Evolutionary conservation across 345 rosid species (phyloP), one percentile per base, ranked within the genome.

Genomic region (Pistacia vera): DNA sequence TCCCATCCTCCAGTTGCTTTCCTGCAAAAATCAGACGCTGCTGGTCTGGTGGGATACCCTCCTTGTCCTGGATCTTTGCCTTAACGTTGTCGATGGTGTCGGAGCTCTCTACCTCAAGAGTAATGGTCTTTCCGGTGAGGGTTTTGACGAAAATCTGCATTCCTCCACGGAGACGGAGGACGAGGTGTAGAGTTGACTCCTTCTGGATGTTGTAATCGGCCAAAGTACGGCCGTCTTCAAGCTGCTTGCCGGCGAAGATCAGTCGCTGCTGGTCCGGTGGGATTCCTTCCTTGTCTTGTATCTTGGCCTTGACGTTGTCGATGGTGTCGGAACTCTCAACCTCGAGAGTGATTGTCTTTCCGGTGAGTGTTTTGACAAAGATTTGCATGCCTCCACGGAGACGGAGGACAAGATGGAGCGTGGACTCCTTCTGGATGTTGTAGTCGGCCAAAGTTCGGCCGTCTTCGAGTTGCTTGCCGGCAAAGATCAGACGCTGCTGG

Each of bases 351-450:
- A 73, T 73, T 6, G 76, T 73, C 76, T 73, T 73, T 8, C 76
- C 76, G 11, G 76, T 73, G 59, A 73, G 38, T 1, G 76, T 73
- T 13, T 73, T 73, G 13, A 73, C 76, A 33, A 73, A 74, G 20
- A 74, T 77, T 63, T 63, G 71, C 78, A 68, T 73, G 12, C 85
- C 85, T 11, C 85, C 85, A 2, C 85, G 55, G 0, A 83, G 79
- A 35, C 86, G 74, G 2, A 83, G 77, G 0, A 83, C 86, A 0
- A 83, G 14, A 1, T 83, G 86, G 7, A 80, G 83, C 0, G 86
- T 83, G 0, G 86, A 83, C 41, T 83, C 86, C 36, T 83, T 83
- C 4, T 83, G 83, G 30, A 83, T 83, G 54, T 83, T 83, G 64
- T 83, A 83, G 1, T 83, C 86, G 2, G 83, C 86, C 0, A 83